Evolutionary conservation across 495 filamentous ascomycete species (phyloP).

Genomic region (Daldinia vernicosa): DNA sequence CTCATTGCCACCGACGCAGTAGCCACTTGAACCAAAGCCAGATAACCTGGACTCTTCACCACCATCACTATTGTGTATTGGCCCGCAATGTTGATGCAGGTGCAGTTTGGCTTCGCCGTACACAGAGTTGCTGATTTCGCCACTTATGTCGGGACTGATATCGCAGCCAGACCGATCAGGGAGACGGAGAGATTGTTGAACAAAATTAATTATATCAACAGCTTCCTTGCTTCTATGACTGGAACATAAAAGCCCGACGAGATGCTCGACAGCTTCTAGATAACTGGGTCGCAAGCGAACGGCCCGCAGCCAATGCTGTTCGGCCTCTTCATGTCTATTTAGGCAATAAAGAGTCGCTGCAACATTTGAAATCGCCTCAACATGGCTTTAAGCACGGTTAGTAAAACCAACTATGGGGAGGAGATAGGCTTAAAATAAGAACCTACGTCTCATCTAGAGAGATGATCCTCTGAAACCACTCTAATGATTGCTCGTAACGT

Average conservation of each 20-base stretch:
- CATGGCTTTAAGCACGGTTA: conserved; percentile 68
- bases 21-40: conserved; percentile 85
- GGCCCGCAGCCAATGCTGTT: conserved; percentile 84
- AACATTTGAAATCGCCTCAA: conserved; percentile 93
- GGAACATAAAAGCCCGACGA: conserved; percentile 86
- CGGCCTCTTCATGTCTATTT: conserved; percentile 82
- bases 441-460: conserved; percentile 80
- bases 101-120: conserved; percentile 17
- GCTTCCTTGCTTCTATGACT: conserved; percentile 85
- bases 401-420: not conserved
- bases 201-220: conserved; percentile 86
- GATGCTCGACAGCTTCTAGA: conserved; percentile 96
- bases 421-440: not conserved
- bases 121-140: not conserved
- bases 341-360: conserved; percentile 88
- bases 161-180: conserved; percentile 21
- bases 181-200: conserved; percentile 78
- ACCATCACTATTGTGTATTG: conserved; percentile 50
- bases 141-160: not conserved
- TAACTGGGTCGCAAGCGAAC: conserved; percentile 87
- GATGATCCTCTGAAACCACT: conserved; percentile 90
- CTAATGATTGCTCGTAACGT: conserved; percentile 82
- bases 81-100: conserved; percentile 9
- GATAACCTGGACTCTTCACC: conserved; percentile 58
- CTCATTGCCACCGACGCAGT: conserved; percentile 84